Evolutionary conservation across 2,329 filamentous ascomycete species (phyloP).

Genomic region (Aspergillus tamarii): DNA sequence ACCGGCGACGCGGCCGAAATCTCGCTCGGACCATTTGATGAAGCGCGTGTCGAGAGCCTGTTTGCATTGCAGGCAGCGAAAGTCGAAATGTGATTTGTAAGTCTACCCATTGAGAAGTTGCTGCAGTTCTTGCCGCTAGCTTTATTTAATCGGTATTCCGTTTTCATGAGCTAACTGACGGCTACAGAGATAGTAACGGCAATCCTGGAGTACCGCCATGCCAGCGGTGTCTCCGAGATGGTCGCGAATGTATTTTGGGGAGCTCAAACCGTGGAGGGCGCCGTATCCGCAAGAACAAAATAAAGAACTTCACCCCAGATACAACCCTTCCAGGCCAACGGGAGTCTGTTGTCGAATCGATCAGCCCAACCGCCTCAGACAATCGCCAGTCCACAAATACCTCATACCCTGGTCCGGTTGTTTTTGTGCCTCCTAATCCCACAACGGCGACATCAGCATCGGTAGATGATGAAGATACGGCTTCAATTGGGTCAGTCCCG

Average conservation of each 20-base stretch:
- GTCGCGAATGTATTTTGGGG: slow-evolving; percentile 62
- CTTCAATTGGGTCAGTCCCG: slow-evolving; percentile 48
- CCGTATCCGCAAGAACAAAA: slow-evolving; percentile 58
- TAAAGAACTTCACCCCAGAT: slow-evolving; percentile 37
- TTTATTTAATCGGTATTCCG: neutral
- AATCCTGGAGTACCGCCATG: slow-evolving; percentile 57
- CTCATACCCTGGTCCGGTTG: slow-evolving; percentile 38
- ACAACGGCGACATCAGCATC: slow-evolving; percentile 30
- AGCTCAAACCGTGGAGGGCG: slow-evolving; percentile 63
- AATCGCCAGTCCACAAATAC: slow-evolving; percentile 28
- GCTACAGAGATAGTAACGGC: slow-evolving; percentile 48
- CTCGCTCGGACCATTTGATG: slow-evolving; percentile 38
- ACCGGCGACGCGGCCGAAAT: slow-evolving; percentile 18
- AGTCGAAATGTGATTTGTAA: slow-evolving; percentile 57
- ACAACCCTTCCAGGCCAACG: slow-evolving; percentile 28
- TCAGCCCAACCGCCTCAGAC: slow-evolving; percentile 32
- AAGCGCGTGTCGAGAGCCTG: slow-evolving; percentile 54
- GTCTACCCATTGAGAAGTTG: slow-evolving; percentile 23
- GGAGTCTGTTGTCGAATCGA: slow-evolving; percentile 29
- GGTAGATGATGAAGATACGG: slow-evolving; percentile 43
- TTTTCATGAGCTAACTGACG: neutral
- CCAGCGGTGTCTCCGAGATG: slow-evolving; percentile 60
- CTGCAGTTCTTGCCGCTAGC: neutral
- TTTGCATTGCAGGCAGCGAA: slow-evolving; percentile 53
- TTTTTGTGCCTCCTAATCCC: slow-evolving; percentile 38